Conservation (phyloP, 2,329 filamentous ascomycete species). For the Neofusicoccum umdonicola region DNA sequence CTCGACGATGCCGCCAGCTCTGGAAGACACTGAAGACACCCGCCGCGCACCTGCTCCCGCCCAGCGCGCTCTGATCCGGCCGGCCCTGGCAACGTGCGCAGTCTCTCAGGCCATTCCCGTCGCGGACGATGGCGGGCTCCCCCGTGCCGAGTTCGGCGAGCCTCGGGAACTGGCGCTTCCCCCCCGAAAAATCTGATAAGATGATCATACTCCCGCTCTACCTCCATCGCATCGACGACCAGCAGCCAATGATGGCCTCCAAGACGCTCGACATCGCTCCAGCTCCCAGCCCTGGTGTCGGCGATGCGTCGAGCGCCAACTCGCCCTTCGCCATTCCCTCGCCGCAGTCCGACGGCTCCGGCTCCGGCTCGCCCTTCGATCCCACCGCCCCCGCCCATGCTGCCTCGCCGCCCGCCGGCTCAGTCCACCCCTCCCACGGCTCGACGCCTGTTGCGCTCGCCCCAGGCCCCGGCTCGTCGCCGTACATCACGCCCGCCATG, state of each 20-base stretch:
- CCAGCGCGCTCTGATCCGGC: neutral
- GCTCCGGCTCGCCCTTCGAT: neutral
- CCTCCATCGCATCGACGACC: slow-evolving; percentile 3
- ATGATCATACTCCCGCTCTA: slow-evolving; percentile 12
- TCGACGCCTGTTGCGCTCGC: slow-evolving; percentile 6
- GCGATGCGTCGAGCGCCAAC: neutral
- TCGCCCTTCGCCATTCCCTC: slow-evolving; percentile 16
- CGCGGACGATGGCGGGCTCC: slow-evolving; percentile 7
- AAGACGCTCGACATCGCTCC: slow-evolving; percentile 17
- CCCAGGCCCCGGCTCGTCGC: slow-evolving; percentile 3
- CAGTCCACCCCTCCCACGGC: neutral
- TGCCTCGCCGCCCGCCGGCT: neutral
- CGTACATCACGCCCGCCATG: slow-evolving; percentile 17
- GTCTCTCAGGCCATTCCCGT: neutral
- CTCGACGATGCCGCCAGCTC: neutral
- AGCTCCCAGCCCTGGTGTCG: slow-evolving; percentile 7
- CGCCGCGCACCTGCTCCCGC: neutral
- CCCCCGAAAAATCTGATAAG: slow-evolving; percentile 18
- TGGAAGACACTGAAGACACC: neutral
- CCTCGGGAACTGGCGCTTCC: neutral
- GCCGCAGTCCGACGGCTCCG: slow-evolving; percentile 10
- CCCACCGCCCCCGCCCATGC: slow-evolving; percentile 3
- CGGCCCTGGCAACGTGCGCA: neutral
- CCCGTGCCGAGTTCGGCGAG: slow-evolving; percentile 13
- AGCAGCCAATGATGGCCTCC: slow-evolving; percentile 16